Conservation (phyloP, 2,329 filamentous ascomycete genomes). For the Sporothrix brasiliensis region DNA sequence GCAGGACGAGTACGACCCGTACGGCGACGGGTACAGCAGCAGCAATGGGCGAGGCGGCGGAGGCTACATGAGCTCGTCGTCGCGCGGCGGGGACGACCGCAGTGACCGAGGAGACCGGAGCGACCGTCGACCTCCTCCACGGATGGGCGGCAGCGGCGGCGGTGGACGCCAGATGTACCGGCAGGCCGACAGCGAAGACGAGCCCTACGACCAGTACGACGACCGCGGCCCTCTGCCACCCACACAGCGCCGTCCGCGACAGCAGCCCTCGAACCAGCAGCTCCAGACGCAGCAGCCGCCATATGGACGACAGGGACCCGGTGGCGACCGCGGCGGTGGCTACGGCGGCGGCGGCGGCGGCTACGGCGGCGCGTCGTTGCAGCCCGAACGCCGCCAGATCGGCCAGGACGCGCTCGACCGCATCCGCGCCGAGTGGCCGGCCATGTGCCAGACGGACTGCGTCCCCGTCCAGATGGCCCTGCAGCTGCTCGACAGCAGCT, state of each 20-base stretch:
- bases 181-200: slow-evolving; percentile 28
- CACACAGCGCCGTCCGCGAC: slow-evolving; percentile 29
- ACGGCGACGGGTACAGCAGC: slow-evolving; percentile 51
- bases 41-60: slow-evolving; percentile 46
- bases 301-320: slow-evolving; percentile 23
- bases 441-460: slow-evolving; percentile 86
- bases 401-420: slow-evolving; percentile 68
- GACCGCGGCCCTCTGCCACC: slow-evolving; percentile 33
- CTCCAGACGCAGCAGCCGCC: slow-evolving; percentile 35
- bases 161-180: slow-evolving; percentile 28
- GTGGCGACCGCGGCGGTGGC: slow-evolving; percentile 41
- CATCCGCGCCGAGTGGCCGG: slow-evolving; percentile 87
- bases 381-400: slow-evolving; percentile 52
- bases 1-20: slow-evolving; percentile 56
- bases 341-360: slow-evolving; percentile 51
- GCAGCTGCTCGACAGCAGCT: slow-evolving; percentile 91
- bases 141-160: slow-evolving; percentile 38
- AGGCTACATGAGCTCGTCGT: slow-evolving; percentile 30
- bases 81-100: slow-evolving; percentile 8
- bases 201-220: slow-evolving; percentile 28
- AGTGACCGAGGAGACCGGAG: slow-evolving; percentile 11
- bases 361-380: slow-evolving; percentile 48
- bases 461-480: slow-evolving; percentile 93
- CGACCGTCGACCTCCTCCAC: slow-evolving; percentile 25
- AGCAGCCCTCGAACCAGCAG: slow-evolving; percentile 37